A percentile compares a stretch with the other conserved stretches of the same genome.
These are phyloP conservation scores for Coprinopsis cinerea DNA, from an alignment of 768 basidiomycete genomes.

Conservation along the genomic window DNA sequence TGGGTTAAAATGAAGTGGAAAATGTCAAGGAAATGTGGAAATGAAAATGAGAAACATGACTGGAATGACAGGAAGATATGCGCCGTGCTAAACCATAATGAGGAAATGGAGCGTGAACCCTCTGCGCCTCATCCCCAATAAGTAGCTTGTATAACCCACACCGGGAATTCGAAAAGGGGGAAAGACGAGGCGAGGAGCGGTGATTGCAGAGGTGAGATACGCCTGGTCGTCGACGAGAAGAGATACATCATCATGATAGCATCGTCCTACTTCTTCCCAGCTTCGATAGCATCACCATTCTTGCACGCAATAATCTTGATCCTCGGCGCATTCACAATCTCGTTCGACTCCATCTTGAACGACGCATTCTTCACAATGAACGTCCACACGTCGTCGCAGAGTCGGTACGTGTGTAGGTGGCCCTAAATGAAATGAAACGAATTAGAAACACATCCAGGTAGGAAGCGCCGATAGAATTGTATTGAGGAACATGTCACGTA, in stretches of 20 bases:
- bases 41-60: too few relatives aligned
- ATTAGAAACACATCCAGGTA: not conserved
- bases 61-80: too few relatives aligned
- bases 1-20: too few relatives aligned
- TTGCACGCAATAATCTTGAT: slow-evolving; percentile 99
- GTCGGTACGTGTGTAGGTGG: slow-evolving; percentile 84
- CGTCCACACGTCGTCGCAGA: slow-evolving; percentile 98
- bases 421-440: slow-evolving; percentile 43
- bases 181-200: too few relatives aligned
- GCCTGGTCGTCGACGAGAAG: not conserved
- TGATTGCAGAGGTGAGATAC: not conserved
- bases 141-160: too few relatives aligned
- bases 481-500: slow-evolving; percentile 23
- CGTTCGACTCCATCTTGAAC: slow-evolving; percentile 95
- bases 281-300: slow-evolving; percentile 83
- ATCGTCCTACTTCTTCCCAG: slow-evolving; percentile 60
- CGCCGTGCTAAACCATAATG: too few relatives aligned
- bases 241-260: not conserved
- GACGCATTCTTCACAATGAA: slow-evolving; percentile 90
- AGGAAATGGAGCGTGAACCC: too few relatives aligned
- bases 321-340: slow-evolving; percentile 63
- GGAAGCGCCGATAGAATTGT: not conserved
- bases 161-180: too few relatives aligned
- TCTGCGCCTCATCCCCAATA: too few relatives aligned
- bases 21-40: too few relatives aligned